phyloP scores from a whole-genome alignment of 192 early-diverging fungal genomes.

The Linderina pennispora region DNA sequence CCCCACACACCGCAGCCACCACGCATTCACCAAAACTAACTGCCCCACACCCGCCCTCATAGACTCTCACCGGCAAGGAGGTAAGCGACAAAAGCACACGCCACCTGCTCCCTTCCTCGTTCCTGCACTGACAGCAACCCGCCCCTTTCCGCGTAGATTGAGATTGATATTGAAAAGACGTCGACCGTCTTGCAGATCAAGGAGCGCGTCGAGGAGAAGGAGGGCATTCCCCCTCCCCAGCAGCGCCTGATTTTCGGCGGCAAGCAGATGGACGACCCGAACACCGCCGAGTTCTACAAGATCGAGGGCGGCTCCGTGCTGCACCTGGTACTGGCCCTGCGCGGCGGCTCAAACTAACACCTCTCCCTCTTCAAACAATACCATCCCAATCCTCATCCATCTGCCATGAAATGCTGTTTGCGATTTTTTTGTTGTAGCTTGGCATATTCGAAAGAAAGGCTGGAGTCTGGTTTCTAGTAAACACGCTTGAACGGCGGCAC shows the following conservation, averaged over 20 bases:
- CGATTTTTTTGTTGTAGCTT: too few species aligned
- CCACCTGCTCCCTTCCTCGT: background rate
- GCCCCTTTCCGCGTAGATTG: constrained; percentile 59
- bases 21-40: too few species aligned
- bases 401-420: too few species aligned
- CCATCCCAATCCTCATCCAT: too few species aligned
- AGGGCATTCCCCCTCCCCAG: constrained; percentile 96
- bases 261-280: constrained; percentile 88
- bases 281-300: constrained; percentile 57
- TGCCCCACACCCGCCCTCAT: constrained; percentile 7
- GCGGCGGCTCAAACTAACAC: constrained; percentile 65
- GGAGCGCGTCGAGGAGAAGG: constrained; percentile 90
- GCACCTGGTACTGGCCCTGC: constrained; percentile 91
- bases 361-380: too few species aligned
- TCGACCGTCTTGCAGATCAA: constrained; percentile 71
- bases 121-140: too few species aligned
- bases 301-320: constrained; percentile 78
- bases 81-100: constrained; percentile 39
- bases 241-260: constrained; percentile 93
- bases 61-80: constrained; percentile 87
- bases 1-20: too few species aligned
- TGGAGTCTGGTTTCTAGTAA: constrained; percentile 50
- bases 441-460: too few species aligned
- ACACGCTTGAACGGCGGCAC: constrained; percentile 86
- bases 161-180: constrained; percentile 78